Conservation (phyloP, 768 basidiomycete genomes). For the Inosperma sp. region DNA sequence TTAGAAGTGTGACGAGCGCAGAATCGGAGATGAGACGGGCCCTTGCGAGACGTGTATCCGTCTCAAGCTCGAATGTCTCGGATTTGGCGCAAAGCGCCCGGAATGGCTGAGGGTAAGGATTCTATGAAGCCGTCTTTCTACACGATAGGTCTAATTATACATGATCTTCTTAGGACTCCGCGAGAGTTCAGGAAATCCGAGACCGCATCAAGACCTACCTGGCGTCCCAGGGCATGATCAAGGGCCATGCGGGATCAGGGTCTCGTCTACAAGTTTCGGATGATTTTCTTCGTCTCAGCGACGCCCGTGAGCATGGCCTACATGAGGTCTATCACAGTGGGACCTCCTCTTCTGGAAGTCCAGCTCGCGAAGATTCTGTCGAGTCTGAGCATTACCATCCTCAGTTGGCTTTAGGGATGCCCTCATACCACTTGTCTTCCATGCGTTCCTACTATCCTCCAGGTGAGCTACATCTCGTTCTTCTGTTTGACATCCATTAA, state of each 20-base stretch:
- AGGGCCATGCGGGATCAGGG: constrained; percentile 74
- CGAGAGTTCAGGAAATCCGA: constrained; percentile 61
- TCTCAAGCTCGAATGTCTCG: constrained; percentile 77
- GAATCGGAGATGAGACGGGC: constrained; percentile 44
- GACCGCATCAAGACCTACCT: constrained; percentile 78
- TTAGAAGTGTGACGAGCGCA: constrained; percentile 83
- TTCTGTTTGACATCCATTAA: background rate
- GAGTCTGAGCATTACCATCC: constrained; percentile 23
- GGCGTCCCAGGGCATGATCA: constrained; percentile 83
- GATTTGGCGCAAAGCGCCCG: constrained; percentile 80
- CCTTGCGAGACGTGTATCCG: constrained; percentile 74
- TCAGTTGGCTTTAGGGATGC: background rate
- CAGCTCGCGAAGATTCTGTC: constrained; percentile 27
- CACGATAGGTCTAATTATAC: constrained; percentile 1
- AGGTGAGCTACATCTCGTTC: background rate
- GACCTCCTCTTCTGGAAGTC: constrained; percentile 30
- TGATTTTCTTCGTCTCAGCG: constrained; percentile 49
- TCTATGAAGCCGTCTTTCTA: background rate
- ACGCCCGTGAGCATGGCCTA: constrained; percentile 28
- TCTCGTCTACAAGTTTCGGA: constrained; percentile 53
- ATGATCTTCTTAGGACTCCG: constrained; percentile 50
- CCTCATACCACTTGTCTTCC: background rate
- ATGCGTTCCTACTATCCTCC: background rate
- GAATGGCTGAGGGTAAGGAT: constrained; percentile 75
- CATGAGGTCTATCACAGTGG: constrained; percentile 19